phyloP scores from a whole-genome alignment of 73 alveolate species.

The Paramecium sexaurelia region DNA sequence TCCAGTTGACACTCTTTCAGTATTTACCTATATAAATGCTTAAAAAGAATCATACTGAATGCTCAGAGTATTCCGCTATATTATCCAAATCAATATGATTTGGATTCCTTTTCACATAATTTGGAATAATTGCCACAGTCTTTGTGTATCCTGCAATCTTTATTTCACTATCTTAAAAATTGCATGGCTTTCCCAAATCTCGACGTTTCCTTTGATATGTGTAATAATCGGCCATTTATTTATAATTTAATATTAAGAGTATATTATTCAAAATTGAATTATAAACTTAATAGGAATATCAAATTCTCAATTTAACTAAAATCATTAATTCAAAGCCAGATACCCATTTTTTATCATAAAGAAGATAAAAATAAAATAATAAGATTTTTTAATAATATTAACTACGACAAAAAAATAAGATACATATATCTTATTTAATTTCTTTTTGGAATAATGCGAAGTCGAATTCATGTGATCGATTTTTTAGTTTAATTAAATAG shows the following conservation, averaged over 20 bases:
- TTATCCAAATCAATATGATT: constrained; percentile 80
- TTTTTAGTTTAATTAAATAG: not conserved
- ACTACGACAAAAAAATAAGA: too few species aligned
- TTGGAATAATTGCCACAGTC: constrained; percentile 35
- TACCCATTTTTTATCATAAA: too few species aligned
- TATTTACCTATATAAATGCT: constrained; percentile 75
- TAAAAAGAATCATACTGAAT: constrained; percentile 76
- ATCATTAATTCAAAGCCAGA: too few species aligned
- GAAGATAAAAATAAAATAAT: too few species aligned
- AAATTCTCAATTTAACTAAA: too few species aligned
- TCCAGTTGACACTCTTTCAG: constrained; percentile 87
- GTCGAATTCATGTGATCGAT: not conserved
- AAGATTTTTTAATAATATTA: too few species aligned
- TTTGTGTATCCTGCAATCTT: constrained; percentile 74
- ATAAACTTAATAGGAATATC: too few species aligned
- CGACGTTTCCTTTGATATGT: constrained; percentile 85
- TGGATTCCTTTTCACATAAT: constrained; percentile 79
- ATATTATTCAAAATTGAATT: too few species aligned
- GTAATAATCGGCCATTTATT: constrained; percentile 69
- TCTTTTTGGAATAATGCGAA: too few species aligned
- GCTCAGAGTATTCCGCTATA: constrained; percentile 83
- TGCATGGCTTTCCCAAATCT: constrained; percentile 86
- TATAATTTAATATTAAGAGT: constrained; percentile 70
- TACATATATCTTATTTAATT: too few species aligned
- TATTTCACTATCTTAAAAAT: constrained; percentile 86